Base-by-base conservation (phyloP, 805 yeast genomes). In the Yarrowia sp. region DNA sequence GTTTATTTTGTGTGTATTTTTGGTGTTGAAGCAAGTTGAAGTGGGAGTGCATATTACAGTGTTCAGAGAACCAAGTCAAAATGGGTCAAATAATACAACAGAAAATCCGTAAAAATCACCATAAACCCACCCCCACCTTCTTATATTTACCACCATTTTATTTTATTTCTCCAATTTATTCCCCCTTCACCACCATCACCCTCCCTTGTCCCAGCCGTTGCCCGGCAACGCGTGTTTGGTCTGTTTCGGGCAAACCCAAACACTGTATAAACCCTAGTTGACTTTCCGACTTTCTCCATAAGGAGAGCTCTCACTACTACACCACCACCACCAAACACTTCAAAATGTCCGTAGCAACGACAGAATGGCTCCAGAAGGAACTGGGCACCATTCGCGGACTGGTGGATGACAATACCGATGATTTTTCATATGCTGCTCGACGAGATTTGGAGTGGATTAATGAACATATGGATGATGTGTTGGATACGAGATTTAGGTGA, bases 281-380 rank as follows among this genome's bases (percentile, higher is more conserved):
- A 47, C 53, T 32, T 47, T 22, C 33, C 17, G n/a, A 14, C 28
- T 22, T 22, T 22, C 28, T 22, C 28, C 28, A 22, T 22, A 22
- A 22, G 28, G 28, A 22, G 28, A 22, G 28, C 28, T 22, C 28
- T 3, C 28, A 22, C 28, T n/a, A 22, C 28, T 3, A 22, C 28
- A 3, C 3, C 28, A 22, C 42, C 4, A 8, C 28, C 39, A 41
- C 62, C 8, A 53, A 13, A 41, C 9, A 35, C 50, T 1, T 8
- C n/a, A 14, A 43, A 17, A 58, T 44, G 51, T 33, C 64, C 28
- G 66, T 69, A n/a, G 88, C 86, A 7, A 74, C 86, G 1, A 80
- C 84, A 11, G 80, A 76, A 67, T 84, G 85, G 84, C 75, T 83
- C 55, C 76, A 81, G 38, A 73, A 73, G 58, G 85, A 83, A 69